A percentile compares a stretch with the other conserved stretches of the same genome.
Conservation (phyloP, 805 yeast genomes). For the Candida dajiaensis region DNA sequence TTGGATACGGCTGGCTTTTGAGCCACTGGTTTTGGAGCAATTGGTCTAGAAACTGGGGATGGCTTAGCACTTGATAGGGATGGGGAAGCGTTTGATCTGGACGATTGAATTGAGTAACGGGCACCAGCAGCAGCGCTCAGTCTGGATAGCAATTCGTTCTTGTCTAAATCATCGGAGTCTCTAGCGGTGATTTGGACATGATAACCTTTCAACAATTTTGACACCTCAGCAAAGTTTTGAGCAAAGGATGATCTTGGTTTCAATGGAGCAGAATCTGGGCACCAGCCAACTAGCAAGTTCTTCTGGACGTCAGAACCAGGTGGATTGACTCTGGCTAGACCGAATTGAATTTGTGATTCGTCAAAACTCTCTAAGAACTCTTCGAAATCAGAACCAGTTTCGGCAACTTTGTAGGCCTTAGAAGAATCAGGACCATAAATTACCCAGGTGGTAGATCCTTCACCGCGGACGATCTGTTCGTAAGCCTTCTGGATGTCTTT, state of each 20-base stretch:
- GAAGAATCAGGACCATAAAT: constrained; percentile 70
- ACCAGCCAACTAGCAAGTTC: constrained; percentile 86
- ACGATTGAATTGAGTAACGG: constrained; percentile 66
- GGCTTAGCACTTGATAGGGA: constrained; percentile 22
- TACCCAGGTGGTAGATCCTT: constrained; percentile 64
- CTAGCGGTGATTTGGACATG: constrained; percentile 98
- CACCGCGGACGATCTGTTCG: constrained; percentile 75
- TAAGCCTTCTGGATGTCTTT: constrained; percentile 70
- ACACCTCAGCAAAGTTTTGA: constrained; percentile 68
- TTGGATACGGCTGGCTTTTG: constrained; percentile 14
- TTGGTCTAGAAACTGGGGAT: constrained; percentile 22
- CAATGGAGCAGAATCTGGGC: constrained; percentile 91
- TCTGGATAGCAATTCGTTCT: constrained; percentile 64
- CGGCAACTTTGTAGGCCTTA: constrained; percentile 35
- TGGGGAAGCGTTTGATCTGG: constrained; percentile 27
- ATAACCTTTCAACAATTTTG: constrained; percentile 69
- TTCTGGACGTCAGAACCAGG: constrained; percentile 90
- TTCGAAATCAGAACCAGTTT: constrained; percentile 55
- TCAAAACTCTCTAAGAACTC: constrained; percentile 80
- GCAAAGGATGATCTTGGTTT: constrained; percentile 73
- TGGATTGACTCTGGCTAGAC: constrained; percentile 79
- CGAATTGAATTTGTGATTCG: constrained; percentile 87
- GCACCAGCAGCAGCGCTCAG: constrained; percentile 95
- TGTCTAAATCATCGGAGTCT: constrained; percentile 83
- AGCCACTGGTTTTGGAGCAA: constrained; percentile 24